Evolutionary conservation across 495 filamentous ascomycete genomes (phyloP).

Genomic region (Podospora appendiculata): DNA sequence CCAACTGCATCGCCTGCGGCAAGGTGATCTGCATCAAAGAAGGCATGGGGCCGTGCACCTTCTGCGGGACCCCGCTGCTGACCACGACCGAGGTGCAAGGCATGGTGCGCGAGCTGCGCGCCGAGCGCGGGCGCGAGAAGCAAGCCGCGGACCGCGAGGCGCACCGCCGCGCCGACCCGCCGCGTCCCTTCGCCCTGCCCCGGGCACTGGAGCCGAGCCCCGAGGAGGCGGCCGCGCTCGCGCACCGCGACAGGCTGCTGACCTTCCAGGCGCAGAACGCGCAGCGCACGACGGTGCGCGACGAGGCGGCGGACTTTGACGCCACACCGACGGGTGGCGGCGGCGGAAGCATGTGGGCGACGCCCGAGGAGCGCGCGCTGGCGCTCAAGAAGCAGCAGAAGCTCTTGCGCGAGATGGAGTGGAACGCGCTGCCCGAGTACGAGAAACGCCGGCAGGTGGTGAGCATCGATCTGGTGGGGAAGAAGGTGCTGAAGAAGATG

Average conservation of each 20-base stretch:
- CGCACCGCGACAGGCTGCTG: conserved; percentile 77
- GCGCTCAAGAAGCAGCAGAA: conserved; percentile 90
- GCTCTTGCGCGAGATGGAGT: conserved; percentile 78
- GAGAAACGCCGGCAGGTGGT: conserved; percentile 87
- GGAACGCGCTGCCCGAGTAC: conserved; percentile 82
- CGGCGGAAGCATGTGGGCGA: conserved; percentile 76
- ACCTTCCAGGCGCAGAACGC: conserved; percentile 85
- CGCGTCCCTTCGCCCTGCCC: conserved; percentile 42
- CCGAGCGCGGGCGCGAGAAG: conserved; percentile 78
- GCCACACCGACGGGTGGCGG: conserved; percentile 39
- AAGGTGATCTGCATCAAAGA: conserved; percentile 97
- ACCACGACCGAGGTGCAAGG: conserved; percentile 61
- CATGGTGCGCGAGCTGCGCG: conserved; percentile 81
- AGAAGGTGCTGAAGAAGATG: conserved; percentile 72
- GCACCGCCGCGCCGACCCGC: conserved; percentile 60
- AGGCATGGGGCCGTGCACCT: conserved; percentile 90
- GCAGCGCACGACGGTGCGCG: conserved; percentile 75
- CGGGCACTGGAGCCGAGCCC: conserved; percentile 26
- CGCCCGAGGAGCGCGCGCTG: conserved; percentile 73
- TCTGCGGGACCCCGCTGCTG: conserved; percentile 70
- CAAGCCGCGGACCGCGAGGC: conserved; percentile 67
- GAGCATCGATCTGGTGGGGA: conserved; percentile 72
- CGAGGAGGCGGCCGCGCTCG: conserved; percentile 51
- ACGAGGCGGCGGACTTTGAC: conserved; percentile 93
- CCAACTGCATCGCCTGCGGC: conserved; percentile 88